These are phyloP conservation scores for Ceriops tagal DNA, from an alignment of 345 rosid species.

Conservation along the genomic window DNA sequence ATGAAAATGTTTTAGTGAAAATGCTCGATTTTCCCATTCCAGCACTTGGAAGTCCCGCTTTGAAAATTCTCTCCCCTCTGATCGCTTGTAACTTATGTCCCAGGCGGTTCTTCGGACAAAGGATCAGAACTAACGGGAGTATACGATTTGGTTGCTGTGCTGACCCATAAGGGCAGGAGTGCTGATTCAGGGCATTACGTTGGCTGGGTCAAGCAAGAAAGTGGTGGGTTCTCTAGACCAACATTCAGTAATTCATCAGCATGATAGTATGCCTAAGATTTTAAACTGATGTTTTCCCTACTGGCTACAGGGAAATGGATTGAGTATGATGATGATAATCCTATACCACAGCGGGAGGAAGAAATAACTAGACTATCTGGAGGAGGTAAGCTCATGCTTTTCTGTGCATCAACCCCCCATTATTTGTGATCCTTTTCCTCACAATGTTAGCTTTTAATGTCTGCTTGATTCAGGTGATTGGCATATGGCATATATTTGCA, in stretches of 20 bases:
- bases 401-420: neutral
- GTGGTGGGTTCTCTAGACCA: conserved; percentile 44
- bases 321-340: conserved; percentile 76
- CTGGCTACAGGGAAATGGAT: conserved; percentile 76
- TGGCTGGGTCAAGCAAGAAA: conserved; percentile 98
- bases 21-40: neutral
- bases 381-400: conserved; percentile 57
- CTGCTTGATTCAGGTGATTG: conserved; percentile 68
- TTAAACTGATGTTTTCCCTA: conserved; percentile 3
- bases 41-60: neutral
- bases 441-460: neutral
- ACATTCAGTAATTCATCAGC: neutral
- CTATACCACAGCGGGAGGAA: conserved; percentile 80
- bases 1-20: too few relatives aligned
- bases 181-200: conserved; percentile 98
- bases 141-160: conserved; percentile 86
- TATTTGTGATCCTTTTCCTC: neutral
- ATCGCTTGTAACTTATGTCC: conserved; percentile 1
- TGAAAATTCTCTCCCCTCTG: neutral
- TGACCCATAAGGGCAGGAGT: conserved; percentile 96
- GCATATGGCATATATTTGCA: conserved; percentile 98
- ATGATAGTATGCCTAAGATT: neutral
- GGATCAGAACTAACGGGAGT: conserved; percentile 68
- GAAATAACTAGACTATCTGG: conserved; percentile 90
- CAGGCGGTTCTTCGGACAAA: conserved; percentile 48